These are phyloP conservation scores for Asterochloris erici DNA, from an alignment of 139 green algal genomes.

Conservation along the genomic window DNA sequence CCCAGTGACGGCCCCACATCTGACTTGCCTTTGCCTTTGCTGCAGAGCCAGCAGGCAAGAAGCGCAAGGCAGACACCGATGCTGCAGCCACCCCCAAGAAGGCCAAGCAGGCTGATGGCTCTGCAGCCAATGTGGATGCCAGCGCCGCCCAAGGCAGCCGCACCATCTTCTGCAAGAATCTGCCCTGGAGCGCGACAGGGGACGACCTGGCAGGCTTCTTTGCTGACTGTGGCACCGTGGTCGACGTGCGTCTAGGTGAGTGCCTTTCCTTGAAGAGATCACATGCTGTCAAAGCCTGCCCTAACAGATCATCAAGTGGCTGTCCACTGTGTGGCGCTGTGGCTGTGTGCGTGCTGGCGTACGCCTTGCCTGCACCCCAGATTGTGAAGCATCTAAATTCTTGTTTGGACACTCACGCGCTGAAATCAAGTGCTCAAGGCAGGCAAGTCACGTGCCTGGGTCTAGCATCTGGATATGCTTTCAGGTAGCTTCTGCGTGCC, in stretches of 20 bases:
- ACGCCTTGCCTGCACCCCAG: too few relatives aligned
- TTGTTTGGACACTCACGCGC: too few relatives aligned
- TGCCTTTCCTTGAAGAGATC: too few relatives aligned
- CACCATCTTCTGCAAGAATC: conserved; percentile 74
- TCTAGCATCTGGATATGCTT: too few relatives aligned
- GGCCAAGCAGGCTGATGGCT: conserved; percentile 28
- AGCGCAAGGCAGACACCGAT: not conserved
- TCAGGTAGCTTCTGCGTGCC: too few relatives aligned
- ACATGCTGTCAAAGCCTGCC: too few relatives aligned
- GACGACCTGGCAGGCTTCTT: conserved; percentile 54
- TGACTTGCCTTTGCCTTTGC: not conserved
- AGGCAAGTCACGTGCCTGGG: too few relatives aligned
- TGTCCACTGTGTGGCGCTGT: too few relatives aligned
- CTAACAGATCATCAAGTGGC: too few relatives aligned
- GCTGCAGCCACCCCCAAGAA: conserved; percentile 40
- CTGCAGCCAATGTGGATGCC: conserved; percentile 20
- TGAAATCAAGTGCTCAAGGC: too few relatives aligned
- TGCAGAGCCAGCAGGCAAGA: conserved; percentile 12
- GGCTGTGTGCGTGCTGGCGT: too few relatives aligned
- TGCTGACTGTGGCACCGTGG: conserved; percentile 44
- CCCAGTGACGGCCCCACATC: not conserved
- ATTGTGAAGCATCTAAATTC: too few relatives aligned
- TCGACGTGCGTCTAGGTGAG: conserved; percentile 50
- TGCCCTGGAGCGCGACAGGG: conserved; percentile 57
- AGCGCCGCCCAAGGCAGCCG: conserved; percentile 28